A percentile compares a stretch with the other conserved stretches of the same genome.
These are phyloP conservation scores for Moringa oleifera DNA, from an alignment of 345 rosid genomes.

Conservation along the genomic window DNA sequence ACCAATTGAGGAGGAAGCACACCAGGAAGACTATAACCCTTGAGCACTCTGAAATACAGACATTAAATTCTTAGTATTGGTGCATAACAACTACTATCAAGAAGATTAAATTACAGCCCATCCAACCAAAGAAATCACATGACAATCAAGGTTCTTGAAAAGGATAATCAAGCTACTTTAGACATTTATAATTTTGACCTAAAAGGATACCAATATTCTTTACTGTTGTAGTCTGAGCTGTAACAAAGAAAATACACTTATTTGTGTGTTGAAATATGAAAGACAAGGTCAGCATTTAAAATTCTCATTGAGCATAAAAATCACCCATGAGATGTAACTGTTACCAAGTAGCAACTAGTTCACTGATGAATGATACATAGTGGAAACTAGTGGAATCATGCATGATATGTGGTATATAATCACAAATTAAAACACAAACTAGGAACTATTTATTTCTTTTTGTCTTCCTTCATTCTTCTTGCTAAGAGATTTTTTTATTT, in stretches of 20 bases:
- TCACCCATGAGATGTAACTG: too few species aligned
- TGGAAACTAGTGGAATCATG: too few species aligned
- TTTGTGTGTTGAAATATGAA: background rate
- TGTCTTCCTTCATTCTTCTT: background rate
- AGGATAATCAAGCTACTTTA: too few species aligned
- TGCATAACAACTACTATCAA: slow-evolving; percentile 6
- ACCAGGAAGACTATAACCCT: slow-evolving; percentile 52
- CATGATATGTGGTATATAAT: too few species aligned
- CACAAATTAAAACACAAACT: too few species aligned
- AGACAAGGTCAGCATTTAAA: background rate
- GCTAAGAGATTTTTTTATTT: background rate
- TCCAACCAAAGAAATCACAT: background rate
- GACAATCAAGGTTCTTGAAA: too few species aligned
- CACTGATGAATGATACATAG: background rate
- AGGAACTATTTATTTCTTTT: too few species aligned
- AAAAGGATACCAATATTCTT: too few species aligned
- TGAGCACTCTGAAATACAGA: slow-evolving; percentile 36
- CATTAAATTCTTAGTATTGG: slow-evolving; percentile 5
- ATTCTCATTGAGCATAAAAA: background rate
- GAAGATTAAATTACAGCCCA: background rate
- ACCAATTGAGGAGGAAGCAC: slow-evolving; percentile 45
- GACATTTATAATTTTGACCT: too few species aligned
- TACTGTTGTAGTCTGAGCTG: background rate
- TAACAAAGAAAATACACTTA: background rate
- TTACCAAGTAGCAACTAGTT: background rate